Evolutionary conservation across 805 yeast genomes (phyloP), one percentile per base, ranked within the genome.

Genomic region (Starmerella cellae): DNA sequence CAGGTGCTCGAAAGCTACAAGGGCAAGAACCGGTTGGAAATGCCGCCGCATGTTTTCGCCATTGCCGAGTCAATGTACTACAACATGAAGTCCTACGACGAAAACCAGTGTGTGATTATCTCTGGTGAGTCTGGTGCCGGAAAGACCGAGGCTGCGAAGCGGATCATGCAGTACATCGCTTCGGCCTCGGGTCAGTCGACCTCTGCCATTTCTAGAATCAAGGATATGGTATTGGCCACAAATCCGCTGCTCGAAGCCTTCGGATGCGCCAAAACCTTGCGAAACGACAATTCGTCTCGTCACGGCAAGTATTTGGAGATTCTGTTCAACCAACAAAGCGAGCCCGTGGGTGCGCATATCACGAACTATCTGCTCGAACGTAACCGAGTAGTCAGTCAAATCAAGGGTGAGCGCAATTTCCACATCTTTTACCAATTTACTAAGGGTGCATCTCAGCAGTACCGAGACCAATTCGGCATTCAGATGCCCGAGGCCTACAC

Each of bases 121-220:
- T 82, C 95, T 2, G 97, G 97, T 44, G 97, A 88, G 61, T 82
- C 95, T 1, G 97, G 97, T 48, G 97, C 97, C 4, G 97, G 97
- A 39, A 88, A 88, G 59, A 88, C 97, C 4, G 97, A 88, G 64
- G 96, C 96, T 19, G 96, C 97, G 33, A 88, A 88, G 67, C 76
- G 93, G 60, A 87, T 88, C 62, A 88, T 88, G 97, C 96, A 88
- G 63, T 88, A 88, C 60, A 80, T 88, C 53, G 62, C 96, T 29
- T 76, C 87, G 20, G 94, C 85, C 3, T 78, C 91, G 2, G 93
- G 87, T 11, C 70, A 75, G 14, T 60, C 69, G 6, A 63, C 75
- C 6, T 69, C 80, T 18, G 71, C 80, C 26, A 88, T 91, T 55
- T 76, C 81, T 48, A 77, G 76, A 56, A 87, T 88, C 62, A 91